Base-by-base conservation (phyloP, 768 basidiomycete species). In the Russula abietina region DNA sequence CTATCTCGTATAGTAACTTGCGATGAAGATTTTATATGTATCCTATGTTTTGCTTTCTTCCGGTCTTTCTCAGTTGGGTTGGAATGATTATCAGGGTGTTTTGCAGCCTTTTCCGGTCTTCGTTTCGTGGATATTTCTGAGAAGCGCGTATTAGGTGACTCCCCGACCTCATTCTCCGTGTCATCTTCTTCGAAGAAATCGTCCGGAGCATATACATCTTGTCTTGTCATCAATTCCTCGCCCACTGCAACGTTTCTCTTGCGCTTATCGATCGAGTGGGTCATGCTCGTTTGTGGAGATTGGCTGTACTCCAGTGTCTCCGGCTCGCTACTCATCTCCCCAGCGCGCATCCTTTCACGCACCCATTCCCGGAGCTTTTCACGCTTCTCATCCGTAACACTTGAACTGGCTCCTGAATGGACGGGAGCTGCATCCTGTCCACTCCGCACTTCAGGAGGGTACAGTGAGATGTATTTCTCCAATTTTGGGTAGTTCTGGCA, bases 401-500 rank as follows among this genome's bases (percentile, higher is more conserved):
- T 55, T 30, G 63, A 55, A 41, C 68, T 41, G 4, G 54, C 4
- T 10, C 14, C 33, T 7, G 53, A 9, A 38, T 62, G 65, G 1
- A 52, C 39, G 9, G 65, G 45, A 10, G 30, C 68, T 30, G 67
- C 59, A 28, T 62, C 65, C 22, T 53, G 55, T 16, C 24, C 32
- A 41, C 78, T 73, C 52, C 84, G 79, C 9, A 78, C 74, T 69
- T 85, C 84, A 0, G 88, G 83, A 6, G 94, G 92, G 72, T 93
- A 95, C 30, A 98, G 80, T 1, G 93, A 91, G 33, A 97, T 84
- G 71, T 98, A 97, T 77, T 92, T 95, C 70, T 86, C 83, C 12
- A 81, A 77, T 73, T 89, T 93, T 6, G 91, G 91, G 72, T 88
- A 93, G 72, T 92, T 83, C 91, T 93, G 64, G 12, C n/a, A 39